Conservation (phyloP, 108 stramenopile species). For the Aurantiochytrium sp. region DNA sequence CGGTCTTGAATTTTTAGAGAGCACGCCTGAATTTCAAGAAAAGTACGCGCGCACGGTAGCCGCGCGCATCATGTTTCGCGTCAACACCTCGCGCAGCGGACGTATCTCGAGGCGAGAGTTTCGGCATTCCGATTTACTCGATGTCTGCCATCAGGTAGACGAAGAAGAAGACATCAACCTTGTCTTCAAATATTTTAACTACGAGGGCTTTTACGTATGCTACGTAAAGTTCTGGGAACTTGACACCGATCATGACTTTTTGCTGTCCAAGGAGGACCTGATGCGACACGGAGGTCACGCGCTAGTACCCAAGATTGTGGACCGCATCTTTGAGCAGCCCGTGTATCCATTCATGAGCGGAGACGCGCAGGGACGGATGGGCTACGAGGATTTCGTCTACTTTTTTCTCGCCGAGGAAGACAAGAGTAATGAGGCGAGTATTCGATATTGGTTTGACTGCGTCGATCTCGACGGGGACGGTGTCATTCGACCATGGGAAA, state of each 20-base stretch:
- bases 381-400: constrained; percentile 95
- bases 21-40: constrained; percentile 53
- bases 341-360: constrained; percentile 61
- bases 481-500: constrained; percentile 85
- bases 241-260: constrained; percentile 88
- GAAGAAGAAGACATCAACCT: constrained; percentile 59
- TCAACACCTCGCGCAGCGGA: constrained; percentile 42
- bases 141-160: constrained; percentile 45
- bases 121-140: constrained; percentile 32
- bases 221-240: constrained; percentile 98
- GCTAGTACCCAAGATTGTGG: constrained; percentile 85
- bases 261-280: constrained; percentile 81
- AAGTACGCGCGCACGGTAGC: constrained; percentile 56
- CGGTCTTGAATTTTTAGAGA: constrained; percentile 54
- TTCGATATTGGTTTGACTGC: constrained; percentile 94
- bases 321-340: constrained; percentile 89
- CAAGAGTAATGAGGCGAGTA: constrained; percentile 75
- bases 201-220: constrained; percentile 98
- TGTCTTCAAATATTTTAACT: constrained; percentile 55
- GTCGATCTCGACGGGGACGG: constrained; percentile 93
- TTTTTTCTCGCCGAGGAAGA: constrained; percentile 97
- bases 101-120: constrained; percentile 40
- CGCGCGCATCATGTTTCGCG: constrained; percentile 47
- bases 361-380: constrained; percentile 32
- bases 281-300: constrained; percentile 76